A percentile compares a stretch with the other conserved stretches of the same genome.
Evolutionary conservation across 2,329 filamentous ascomycete species (phyloP).

Genomic region (Polytolypa hystricis): DNA sequence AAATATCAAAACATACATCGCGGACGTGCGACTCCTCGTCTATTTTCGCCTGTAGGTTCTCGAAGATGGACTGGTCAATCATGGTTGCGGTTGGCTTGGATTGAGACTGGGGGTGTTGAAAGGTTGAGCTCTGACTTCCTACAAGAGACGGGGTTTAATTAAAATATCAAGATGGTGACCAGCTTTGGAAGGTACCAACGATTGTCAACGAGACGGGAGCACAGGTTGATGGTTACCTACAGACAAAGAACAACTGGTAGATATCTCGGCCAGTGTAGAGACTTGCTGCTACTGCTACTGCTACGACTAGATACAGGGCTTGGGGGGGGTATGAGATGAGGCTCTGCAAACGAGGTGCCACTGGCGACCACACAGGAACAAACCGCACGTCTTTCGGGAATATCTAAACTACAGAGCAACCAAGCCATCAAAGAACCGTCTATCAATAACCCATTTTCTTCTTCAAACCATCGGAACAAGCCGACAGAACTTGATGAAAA

Average conservation of each 20-base stretch:
- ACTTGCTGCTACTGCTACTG: too few species aligned
- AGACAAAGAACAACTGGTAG: too few species aligned
- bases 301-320: too few species aligned
- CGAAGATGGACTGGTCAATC: conserved; percentile 76
- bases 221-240: too few species aligned
- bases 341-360: too few species aligned
- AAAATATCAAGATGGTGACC: not conserved
- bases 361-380: too few species aligned
- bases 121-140: not conserved
- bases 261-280: too few species aligned
- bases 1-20: conserved; percentile 44
- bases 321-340: too few species aligned
- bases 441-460: too few species aligned
- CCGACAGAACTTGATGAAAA: conserved; percentile 51
- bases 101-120: conserved; percentile 4
- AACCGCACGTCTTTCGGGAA: too few species aligned
- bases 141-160: too few species aligned
- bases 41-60: conserved; percentile 75
- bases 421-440: conserved; percentile 4
- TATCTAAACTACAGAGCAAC: not conserved
- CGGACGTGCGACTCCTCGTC: conserved; percentile 75
- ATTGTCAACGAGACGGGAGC: too few species aligned
- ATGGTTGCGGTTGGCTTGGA: conserved; percentile 33
- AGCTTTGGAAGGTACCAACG: not conserved
- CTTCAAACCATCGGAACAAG: conserved; percentile 44